phyloP scores from a whole-genome alignment of 768 basidiomycete genomes.

The Auriculariales sp. region DNA sequence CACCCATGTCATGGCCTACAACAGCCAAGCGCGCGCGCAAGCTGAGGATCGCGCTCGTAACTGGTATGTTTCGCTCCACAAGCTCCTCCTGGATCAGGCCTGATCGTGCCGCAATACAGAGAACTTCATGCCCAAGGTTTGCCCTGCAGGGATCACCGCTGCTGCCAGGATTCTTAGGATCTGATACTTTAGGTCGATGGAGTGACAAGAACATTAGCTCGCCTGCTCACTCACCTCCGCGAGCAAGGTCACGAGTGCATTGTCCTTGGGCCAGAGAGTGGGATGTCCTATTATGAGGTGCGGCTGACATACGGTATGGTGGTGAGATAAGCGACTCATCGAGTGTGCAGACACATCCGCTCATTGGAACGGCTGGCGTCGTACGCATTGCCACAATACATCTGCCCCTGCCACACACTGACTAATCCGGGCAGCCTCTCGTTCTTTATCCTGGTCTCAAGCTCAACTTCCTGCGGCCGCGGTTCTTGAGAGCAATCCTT shows the following conservation, averaged over 20 bases:
- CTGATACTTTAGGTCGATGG: slow-evolving; percentile 21
- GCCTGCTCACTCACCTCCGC: slow-evolving; percentile 25
- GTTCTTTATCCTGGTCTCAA: slow-evolving; percentile 23
- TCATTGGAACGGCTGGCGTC: slow-evolving; percentile 24
- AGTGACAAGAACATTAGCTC: slow-evolving; percentile 26
- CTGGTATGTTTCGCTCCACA: not conserved
- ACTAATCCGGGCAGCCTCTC: not conserved
- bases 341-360: slow-evolving; percentile 22
- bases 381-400: slow-evolving; percentile 12
- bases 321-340: too few species aligned
- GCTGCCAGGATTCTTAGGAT: not conserved
- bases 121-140: slow-evolving; percentile 22
- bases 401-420: not conserved
- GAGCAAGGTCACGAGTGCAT: slow-evolving; percentile 26
- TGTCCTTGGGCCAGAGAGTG: slow-evolving; percentile 24
- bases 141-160: slow-evolving; percentile 1
- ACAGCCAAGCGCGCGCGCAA: not conserved
- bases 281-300: slow-evolving; percentile 14
- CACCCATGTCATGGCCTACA: too few species aligned
- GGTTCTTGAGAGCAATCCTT: slow-evolving; percentile 19
- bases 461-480: slow-evolving; percentile 28
- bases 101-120: slow-evolving; percentile 11
- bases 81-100: not conserved
- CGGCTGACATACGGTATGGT: too few species aligned
- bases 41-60: not conserved